Base-by-base conservation (phyloP, 805 yeast genomes). In the Saturnispora hagleri region DNA sequence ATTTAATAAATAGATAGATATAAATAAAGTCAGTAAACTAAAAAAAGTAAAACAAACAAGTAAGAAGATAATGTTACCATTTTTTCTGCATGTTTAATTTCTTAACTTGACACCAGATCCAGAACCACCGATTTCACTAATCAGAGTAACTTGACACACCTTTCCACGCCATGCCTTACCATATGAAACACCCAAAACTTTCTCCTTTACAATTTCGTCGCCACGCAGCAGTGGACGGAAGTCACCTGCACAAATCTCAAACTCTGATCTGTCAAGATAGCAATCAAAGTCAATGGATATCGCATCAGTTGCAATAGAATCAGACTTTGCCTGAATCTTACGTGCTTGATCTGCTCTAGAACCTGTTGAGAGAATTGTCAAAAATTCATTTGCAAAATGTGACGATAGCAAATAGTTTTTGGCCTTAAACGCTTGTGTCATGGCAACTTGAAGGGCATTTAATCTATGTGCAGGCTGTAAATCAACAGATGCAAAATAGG, bases 281-380 rank as follows among this genome's bases (percentile, higher is more conserved):
- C 90, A 95, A 65, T 93, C 97, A 65, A 89, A 93, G 65, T 91
- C 95, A 60, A 90, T 80, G 63, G 89, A 93, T 55, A 90, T 74
- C 3, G 93, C 89, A 70, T 95, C 98, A 50, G 82, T 80, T 2
- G 95, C 86, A 56, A 84, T 71, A 1, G 85, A 69, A 60, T 90
- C 97, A 13, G 97, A 82, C 62, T 80, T 83, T 24, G 81, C 74
- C 70, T 87, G 88, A 60, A 90, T 78, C 70, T 86, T 89, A 56
- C 76, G 80, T 5, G 97, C 97, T 67, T 85, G 89, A 51, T 89
- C 97, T 15, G 90, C 89, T 67, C 89, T 84, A 46, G 89, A 75
- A 17, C 97, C 97, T 17, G 79, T 65, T 1, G 84, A 60, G 52
- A 81, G 79, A 48, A 89, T 75, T 61, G 80, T 75, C 64, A 93